phyloP scores from a whole-genome alignment of 345 rosid species.

The Arabidopsis arenosa region DNA sequence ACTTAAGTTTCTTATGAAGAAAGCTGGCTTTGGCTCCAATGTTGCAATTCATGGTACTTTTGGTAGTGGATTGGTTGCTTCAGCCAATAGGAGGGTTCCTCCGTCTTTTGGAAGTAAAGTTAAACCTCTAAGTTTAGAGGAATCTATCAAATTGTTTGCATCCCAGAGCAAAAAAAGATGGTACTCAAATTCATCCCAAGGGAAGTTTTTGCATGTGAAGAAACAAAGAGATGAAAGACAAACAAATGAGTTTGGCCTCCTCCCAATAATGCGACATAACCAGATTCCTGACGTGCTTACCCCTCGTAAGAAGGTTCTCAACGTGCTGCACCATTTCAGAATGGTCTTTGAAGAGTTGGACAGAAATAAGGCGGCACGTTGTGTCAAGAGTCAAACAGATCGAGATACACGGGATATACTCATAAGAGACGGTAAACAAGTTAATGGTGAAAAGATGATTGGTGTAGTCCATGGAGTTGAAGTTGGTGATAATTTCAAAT shows the following conservation, averaged over 20 bases:
- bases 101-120: constrained; percentile 11
- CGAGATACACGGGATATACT: too few relatives aligned
- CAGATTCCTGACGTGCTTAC: too few relatives aligned
- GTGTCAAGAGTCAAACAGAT: too few relatives aligned
- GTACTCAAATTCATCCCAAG: too few relatives aligned
- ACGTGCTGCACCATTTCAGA: too few relatives aligned
- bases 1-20: constrained; percentile 7
- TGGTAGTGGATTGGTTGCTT: constrained; percentile 5
- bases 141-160: not conserved
- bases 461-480: not conserved
- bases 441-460: not conserved
- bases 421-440: too few relatives aligned
- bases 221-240: not conserved
- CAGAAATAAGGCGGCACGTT: too few relatives aligned
- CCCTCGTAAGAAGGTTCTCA: too few relatives aligned
- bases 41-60: not conserved
- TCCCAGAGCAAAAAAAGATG: constrained; percentile 4
- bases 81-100: not conserved
- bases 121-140: constrained; percentile 11
- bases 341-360: too few relatives aligned
- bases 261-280: too few relatives aligned
- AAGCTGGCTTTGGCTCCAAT: constrained; percentile 12
- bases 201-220: not conserved
- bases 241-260: too few relatives aligned
- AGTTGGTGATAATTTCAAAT: not conserved